Base-by-base conservation (phyloP, 257 asterid genomes). In the Anisodus tanguticus region DNA sequence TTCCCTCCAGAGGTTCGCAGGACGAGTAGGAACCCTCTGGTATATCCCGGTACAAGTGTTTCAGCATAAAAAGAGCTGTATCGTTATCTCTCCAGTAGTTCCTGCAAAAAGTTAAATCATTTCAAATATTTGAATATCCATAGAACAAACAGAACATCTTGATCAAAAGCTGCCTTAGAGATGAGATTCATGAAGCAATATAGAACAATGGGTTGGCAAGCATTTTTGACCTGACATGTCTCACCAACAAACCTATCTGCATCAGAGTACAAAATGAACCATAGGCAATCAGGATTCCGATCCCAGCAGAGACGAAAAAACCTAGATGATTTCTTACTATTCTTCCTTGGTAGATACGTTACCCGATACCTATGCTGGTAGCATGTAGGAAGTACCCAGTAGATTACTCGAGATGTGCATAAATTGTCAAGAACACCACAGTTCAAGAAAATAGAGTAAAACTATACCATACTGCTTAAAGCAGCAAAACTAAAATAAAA, bases 11-110 rank as follows among this genome's bases (percentile, higher is more conserved):
- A 76, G 88, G 86, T 59, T 83, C 91, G 8, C 4, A 12, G 1
- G 64, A 86, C 9, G 91, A 87, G 66, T 43, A 22, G 4, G 95
- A 92, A 78, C 90, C 92, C 70, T 97, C 97, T 6, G 93, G 90
- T 86, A 93, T 93, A 68, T 92, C 95, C 13, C 92, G 91, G 53
- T 95, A 97, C 89, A 97, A 89, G 90, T 97, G 97, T 88, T 90
- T 95, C 88, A 97, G 84, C 82, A 95, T 95, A 92, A 97, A 97
- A 69, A 97, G 97, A 55, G 98, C 98, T 0, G 99, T 95, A 85
- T 97, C 99, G 3, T 87, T 82, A 83, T 97, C 98, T 80, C 98
- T 91, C 98, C 99, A 97, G 86, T 97, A 97, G 89, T 95, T 97
- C 82, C 99, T 96, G 93, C 67, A 79, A 37, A 86, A 67, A 63